These are phyloP conservation scores for Mycena olivaceomarginata DNA, from an alignment of 768 basidiomycete genomes.

Conservation along the genomic window DNA sequence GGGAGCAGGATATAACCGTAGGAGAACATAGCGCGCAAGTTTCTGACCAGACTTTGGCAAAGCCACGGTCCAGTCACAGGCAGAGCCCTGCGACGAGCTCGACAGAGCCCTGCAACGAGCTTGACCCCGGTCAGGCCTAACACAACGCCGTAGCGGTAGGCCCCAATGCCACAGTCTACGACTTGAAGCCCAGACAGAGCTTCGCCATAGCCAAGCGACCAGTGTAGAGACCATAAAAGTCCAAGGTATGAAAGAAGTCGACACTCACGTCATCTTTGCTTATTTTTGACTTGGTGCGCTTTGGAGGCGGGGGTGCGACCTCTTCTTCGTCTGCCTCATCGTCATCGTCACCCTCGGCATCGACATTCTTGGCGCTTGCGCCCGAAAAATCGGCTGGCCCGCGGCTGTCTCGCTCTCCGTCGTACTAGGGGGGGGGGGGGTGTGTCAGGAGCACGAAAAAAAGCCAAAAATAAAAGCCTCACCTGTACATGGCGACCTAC, in stretches of 20 bases:
- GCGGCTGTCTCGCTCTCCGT: conserved; percentile 71
- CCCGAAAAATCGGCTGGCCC: conserved; percentile 66
- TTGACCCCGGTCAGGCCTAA: too few relatives aligned
- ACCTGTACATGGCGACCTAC: conserved; percentile 79
- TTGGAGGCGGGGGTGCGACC: conserved; percentile 45
- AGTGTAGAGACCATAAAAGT: too few relatives aligned
- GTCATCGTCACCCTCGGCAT: conserved; percentile 62
- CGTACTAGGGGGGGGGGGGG: conserved; percentile 60
- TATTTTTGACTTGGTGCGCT: conserved; percentile 36
- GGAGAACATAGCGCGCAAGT: too few relatives aligned
- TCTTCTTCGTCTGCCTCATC: conserved; percentile 66
- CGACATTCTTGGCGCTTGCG: conserved; percentile 54
- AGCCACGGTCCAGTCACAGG: too few relatives aligned
- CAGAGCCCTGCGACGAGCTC: too few relatives aligned
- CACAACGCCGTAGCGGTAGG: too few relatives aligned
- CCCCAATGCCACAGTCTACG: too few relatives aligned
- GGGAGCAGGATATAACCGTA: too few relatives aligned
- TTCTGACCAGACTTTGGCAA: too few relatives aligned
- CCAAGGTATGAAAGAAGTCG: not conserved
- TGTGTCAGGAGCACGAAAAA: conserved; percentile 39
- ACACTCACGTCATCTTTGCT: conserved; percentile 40
- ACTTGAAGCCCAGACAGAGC: too few relatives aligned
- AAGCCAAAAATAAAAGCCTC: conserved; percentile 39
- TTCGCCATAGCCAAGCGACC: too few relatives aligned
- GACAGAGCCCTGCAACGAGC: too few relatives aligned